Conservation (phyloP, 2,329 filamentous ascomycete genomes). For the Eutypella sp. region DNA sequence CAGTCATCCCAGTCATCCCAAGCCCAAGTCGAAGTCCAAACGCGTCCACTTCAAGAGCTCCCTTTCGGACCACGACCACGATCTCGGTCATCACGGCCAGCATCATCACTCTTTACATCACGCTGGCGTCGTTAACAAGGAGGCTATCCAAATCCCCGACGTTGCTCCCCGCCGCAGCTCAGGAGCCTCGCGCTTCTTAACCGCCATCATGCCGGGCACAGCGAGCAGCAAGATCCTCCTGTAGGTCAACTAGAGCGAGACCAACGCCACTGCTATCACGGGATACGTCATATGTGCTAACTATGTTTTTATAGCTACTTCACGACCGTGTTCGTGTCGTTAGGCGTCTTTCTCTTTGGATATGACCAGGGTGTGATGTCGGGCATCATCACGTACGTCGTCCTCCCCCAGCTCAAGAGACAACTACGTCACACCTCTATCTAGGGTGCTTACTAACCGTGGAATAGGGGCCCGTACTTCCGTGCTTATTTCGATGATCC, state of each 20-base stretch:
- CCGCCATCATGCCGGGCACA: slow-evolving; percentile 80
- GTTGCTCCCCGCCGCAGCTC: slow-evolving; percentile 59
- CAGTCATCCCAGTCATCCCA: too few relatives aligned
- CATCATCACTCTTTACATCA: slow-evolving; percentile 29
- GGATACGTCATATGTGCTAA: not conserved
- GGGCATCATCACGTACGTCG: slow-evolving; percentile 58
- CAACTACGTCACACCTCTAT: not conserved
- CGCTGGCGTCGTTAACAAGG: slow-evolving; percentile 53
- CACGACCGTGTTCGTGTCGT: slow-evolving; percentile 83
- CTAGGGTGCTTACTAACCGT: slow-evolving; percentile 11
- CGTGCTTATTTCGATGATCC: slow-evolving; percentile 90
- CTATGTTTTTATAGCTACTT: slow-evolving; percentile 63
- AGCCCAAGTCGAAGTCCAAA: slow-evolving; percentile 44
- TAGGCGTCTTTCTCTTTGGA: slow-evolving; percentile 84
- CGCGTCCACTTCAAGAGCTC: slow-evolving; percentile 63
- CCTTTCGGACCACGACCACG: slow-evolving; percentile 35
- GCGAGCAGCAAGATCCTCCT: slow-evolving; percentile 85
- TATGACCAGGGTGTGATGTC: slow-evolving; percentile 93
- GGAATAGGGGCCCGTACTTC: slow-evolving; percentile 72
- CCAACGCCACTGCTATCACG: too few relatives aligned
- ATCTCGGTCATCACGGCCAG: too few relatives aligned
- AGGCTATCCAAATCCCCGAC: slow-evolving; percentile 78
- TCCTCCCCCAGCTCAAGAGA: not conserved
- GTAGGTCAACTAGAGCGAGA: slow-evolving; percentile 55
- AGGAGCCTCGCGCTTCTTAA: slow-evolving; percentile 65